A percentile compares a stretch with the other conserved stretches of the same genome.
Conservation (phyloP, 2,329 filamentous ascomycete species). For the Aspergillus flavus region DNA sequence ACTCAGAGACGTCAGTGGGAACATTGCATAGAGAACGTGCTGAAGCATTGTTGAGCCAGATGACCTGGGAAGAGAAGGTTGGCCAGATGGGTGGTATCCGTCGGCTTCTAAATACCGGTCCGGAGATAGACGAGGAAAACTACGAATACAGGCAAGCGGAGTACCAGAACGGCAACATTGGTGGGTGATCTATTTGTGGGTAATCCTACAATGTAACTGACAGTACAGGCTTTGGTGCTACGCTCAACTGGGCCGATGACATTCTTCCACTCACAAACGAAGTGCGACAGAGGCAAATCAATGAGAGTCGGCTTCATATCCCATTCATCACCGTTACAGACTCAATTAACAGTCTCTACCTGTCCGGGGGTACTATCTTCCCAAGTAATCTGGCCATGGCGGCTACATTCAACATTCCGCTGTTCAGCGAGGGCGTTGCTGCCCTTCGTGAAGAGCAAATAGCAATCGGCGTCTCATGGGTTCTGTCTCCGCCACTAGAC, state of each 20-base stretch:
- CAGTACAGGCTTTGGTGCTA: not conserved
- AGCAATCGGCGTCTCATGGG: not conserved
- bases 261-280: not conserved
- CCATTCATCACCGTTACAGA: not conserved
- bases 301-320: not conserved
- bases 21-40: not conserved
- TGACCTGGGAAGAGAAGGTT: not conserved
- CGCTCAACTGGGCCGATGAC: not conserved
- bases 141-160: not conserved
- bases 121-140: not conserved
- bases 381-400: not conserved
- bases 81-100: not conserved
- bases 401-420: not conserved
- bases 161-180: not conserved
- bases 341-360: not conserved
- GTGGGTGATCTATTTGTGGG: not conserved
- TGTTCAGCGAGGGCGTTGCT: not conserved
- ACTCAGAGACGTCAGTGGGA: rapidly evolving
- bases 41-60: no score
- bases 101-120: not conserved
- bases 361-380: not conserved
- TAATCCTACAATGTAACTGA: not conserved
- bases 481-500: not conserved
- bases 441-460: not conserved
- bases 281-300: not conserved